Evolutionary conservation across 1,284 basidiomycete species (phyloP).

Genomic region (Clitocybe nebularis): DNA sequence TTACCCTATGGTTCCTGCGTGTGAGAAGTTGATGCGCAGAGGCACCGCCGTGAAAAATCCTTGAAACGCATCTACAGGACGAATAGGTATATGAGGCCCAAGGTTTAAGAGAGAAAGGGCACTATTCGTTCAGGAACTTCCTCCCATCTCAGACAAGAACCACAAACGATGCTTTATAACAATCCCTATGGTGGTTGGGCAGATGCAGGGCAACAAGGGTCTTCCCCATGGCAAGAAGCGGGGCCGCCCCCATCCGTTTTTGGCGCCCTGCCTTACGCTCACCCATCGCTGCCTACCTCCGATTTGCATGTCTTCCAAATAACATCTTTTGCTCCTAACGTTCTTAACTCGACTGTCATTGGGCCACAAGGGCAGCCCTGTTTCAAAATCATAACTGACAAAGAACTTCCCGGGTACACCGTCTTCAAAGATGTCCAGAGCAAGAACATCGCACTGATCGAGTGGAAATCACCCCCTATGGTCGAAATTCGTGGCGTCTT

Average conservation of each 20-base stretch:
- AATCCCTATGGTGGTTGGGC: conserved; percentile 29
- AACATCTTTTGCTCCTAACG: conserved; percentile 43
- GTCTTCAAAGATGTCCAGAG: conserved; percentile 47
- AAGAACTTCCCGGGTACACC: conserved; percentile 47
- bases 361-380: conserved; percentile 40
- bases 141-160: no score
- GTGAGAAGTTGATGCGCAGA: no score
- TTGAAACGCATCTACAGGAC: no score
- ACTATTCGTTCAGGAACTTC: background rate
- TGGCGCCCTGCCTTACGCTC: conserved; percentile 61
- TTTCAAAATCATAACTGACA: conserved; percentile 45
- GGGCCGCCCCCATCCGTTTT: conserved; percentile 44
- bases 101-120: no score
- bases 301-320: conserved; percentile 45
- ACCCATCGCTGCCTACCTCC: conserved; percentile 31
- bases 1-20: no score
- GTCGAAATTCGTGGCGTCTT: conserved; percentile 52
- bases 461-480: conserved; percentile 52
- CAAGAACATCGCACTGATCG: conserved; percentile 49
- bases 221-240: conserved; percentile 15
- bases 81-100: no score
- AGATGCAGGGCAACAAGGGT: conserved; percentile 23
- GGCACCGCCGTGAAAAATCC: no score
- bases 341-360: conserved; percentile 52
- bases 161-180: conserved; percentile 22